A percentile compares a stretch with the other conserved stretches of the same genome.
Evolutionary conservation across 2,329 filamentous ascomycete species (phyloP).

Genomic region (Colletotrichum endophyticum): DNA sequence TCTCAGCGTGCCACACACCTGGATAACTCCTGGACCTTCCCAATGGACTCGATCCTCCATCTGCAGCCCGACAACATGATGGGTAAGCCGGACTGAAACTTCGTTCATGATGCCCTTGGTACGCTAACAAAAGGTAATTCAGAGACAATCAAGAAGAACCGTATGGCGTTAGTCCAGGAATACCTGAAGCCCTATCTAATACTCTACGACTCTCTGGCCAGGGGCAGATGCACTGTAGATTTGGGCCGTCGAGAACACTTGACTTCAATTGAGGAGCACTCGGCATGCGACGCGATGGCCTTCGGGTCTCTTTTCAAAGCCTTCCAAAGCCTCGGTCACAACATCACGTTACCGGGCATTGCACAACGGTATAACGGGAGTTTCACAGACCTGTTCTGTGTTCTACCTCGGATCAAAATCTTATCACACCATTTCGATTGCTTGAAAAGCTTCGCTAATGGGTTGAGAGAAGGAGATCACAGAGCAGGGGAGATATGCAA

Average conservation of each 20-base stretch:
- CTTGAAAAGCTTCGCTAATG: not conserved
- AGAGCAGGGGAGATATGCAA: not conserved
- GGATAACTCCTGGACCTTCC: not conserved
- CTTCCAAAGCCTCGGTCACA: not conserved
- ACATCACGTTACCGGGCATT: not conserved
- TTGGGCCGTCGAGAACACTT: not conserved
- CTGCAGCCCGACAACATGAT: not conserved
- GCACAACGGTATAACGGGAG: not conserved
- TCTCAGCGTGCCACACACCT: not conserved
- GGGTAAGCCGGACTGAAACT: not conserved
- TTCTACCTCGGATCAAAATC: not conserved
- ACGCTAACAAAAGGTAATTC: not conserved
- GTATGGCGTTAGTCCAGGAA: not conserved
- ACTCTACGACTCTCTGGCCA: not conserved
- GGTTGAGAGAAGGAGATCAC: not conserved
- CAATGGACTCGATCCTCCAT: not conserved
- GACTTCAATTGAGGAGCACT: not conserved
- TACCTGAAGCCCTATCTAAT: not conserved
- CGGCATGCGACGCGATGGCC: not conserved
- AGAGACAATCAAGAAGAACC: not conserved
- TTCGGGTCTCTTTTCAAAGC: not conserved
- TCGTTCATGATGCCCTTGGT: rapidly evolving
- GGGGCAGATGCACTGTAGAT: not conserved
- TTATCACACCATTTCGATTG: not conserved
- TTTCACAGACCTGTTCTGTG: not conserved